These are phyloP conservation scores for Ceratocystis huliohia DNA, from an alignment of 2,329 filamentous ascomycete genomes.

Conservation along the genomic window DNA sequence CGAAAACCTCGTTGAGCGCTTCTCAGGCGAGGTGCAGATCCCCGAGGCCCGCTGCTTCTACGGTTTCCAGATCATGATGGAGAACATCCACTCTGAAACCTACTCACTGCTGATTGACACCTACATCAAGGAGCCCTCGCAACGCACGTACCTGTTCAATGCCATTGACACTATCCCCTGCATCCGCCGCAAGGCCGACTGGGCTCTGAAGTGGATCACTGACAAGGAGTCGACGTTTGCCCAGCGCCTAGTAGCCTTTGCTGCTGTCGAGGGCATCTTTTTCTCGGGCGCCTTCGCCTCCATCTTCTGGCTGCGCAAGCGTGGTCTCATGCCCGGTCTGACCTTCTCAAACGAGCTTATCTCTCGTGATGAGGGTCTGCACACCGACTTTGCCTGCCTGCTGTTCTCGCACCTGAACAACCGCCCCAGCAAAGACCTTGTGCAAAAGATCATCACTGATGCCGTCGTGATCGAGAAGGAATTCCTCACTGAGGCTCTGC, in stretches of 20 bases:
- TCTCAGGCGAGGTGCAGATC: slow-evolving; percentile 92
- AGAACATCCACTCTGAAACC: slow-evolving; percentile 99
- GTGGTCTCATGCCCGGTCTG: slow-evolving; percentile 93
- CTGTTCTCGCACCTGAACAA: slow-evolving; percentile 95
- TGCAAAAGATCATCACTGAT: slow-evolving; percentile 83
- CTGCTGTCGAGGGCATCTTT: slow-evolving; percentile 98
- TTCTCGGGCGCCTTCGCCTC: slow-evolving; percentile 97
- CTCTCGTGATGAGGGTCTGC: slow-evolving; percentile 96
- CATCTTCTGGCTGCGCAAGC: slow-evolving; percentile 99
- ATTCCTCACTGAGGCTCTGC: slow-evolving; percentile 91
- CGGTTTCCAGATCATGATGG: slow-evolving; percentile 99
- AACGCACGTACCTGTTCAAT: slow-evolving; percentile 91
- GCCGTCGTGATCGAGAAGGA: slow-evolving; percentile 93
- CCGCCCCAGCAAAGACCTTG: slow-evolving; percentile 68
- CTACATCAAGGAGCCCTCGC: slow-evolving; percentile 95
- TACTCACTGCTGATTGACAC: slow-evolving; percentile 98
- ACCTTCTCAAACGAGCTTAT: slow-evolving; percentile 99
- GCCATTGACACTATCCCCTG: slow-evolving; percentile 98
- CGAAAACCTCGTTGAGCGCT: slow-evolving; percentile 96
- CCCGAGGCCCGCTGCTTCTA: slow-evolving; percentile 99
- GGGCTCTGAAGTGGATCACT: slow-evolving; percentile 89
- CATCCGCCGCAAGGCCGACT: slow-evolving; percentile 97
- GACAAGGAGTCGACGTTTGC: slow-evolving; percentile 92
- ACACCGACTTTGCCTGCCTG: slow-evolving; percentile 97
- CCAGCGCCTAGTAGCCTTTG: slow-evolving; percentile 89